Conservation (phyloP, 108 stramenopile species). For the Pseudonitzschia multistriata region DNA sequence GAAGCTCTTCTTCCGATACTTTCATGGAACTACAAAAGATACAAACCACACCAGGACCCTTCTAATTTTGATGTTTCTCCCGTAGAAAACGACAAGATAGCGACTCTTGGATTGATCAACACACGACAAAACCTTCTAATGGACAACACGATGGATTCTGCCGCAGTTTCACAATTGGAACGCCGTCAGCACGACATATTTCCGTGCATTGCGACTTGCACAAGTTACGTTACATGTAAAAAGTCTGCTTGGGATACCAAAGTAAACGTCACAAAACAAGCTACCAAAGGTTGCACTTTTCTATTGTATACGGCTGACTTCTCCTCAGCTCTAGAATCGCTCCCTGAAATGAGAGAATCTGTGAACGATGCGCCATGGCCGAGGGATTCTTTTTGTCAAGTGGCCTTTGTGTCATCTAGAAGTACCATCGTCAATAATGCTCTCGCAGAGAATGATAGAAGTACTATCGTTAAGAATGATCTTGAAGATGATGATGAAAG, state of each 20-base stretch:
- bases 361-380: conserved; percentile 25
- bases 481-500: conserved; percentile 18
- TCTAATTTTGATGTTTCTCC: background rate
- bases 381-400: conserved; percentile 49
- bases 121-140: conserved; percentile 6
- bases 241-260: conserved; percentile 46
- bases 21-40: conserved; percentile 29
- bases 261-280: conserved; percentile 32
- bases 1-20: conserved; percentile 11
- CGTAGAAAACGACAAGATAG: background rate
- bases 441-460: conserved; percentile 15
- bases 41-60: conserved; percentile 13
- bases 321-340: conserved; percentile 32
- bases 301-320: conserved; percentile 68
- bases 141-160: background rate
- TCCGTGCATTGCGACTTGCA: conserved; percentile 58
- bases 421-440: conserved; percentile 40
- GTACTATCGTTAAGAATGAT: conserved; percentile 12
- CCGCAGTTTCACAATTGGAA: conserved; percentile 22
- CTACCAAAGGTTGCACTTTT: conserved; percentile 47
- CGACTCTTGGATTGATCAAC: conserved; percentile 10
- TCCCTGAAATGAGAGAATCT: conserved; percentile 36
- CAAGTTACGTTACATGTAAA: conserved; percentile 26
- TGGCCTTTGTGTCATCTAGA: conserved; percentile 70
- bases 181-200: conserved; percentile 26